Base-by-base conservation (phyloP, 352 stramenopile species). In the Globisporangium iwayamae region DNA sequence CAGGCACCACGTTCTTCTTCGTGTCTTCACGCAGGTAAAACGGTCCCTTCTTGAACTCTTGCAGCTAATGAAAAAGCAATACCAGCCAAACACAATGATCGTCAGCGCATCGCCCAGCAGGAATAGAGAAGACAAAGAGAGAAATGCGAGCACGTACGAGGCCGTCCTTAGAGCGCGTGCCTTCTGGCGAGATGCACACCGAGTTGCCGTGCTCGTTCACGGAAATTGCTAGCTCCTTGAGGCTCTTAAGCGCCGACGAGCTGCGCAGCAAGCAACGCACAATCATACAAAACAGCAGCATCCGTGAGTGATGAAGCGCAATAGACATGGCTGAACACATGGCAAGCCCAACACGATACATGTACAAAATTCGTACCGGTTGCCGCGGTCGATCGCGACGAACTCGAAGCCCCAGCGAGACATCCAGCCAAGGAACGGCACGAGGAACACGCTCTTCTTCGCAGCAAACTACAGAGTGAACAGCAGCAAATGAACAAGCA, bases 41-140 rank as follows among this genome's bases (percentile, higher is more conserved):
- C 30, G 86, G 86, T 1, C 86, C 86, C 61, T 94, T 94, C 71
- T 94, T 94, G 68, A 94, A 94, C 50, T 92, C 83, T 75, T 92
- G 82, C 32, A 94, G 70, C 81, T 91, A 59, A n/a, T 67, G 34
- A 66, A 14, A 16, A 7, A 32, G 13, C 13, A 55, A n/a, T 4
- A 32, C 7, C 46, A 53, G n/a, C 0, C 16, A 36, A 64, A 58
- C 1, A 50, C 16, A 41, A 13, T 16, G 3, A 67, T n/a, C 39
- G 60, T 28, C 22, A 53, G n/a, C 9, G 43, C 30, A 25, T 48
- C 36, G 8, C 54, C 63, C 2, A 66, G 30, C 34, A 32, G 39
- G 4, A 5, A 56, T 9, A 11, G 45, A 36, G 11, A 58, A 13
- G 13, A 60, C 36, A 11, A 22, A 10, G 14, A 55, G 4, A 3